These are phyloP conservation scores for Gastrolobium villosum DNA, from an alignment of 306 rosid genomes.

Conservation along the genomic window DNA sequence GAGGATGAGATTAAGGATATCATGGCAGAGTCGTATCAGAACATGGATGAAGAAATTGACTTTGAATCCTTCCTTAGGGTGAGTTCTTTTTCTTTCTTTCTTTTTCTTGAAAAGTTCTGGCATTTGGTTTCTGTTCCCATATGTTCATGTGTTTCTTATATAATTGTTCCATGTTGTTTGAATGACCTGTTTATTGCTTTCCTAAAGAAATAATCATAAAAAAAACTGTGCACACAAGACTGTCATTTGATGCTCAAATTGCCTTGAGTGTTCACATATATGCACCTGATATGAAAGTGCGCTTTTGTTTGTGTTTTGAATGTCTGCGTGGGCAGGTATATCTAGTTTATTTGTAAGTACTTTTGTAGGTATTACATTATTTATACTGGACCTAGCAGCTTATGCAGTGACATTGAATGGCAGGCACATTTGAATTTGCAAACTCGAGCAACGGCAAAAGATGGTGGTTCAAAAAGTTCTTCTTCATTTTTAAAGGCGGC, in stretches of 20 bases:
- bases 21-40: slow-evolving; percentile 62
- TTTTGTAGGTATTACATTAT: slow-evolving; percentile 12
- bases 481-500: slow-evolving; percentile 95
- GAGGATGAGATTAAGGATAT: slow-evolving; percentile 76
- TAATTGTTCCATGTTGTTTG: background rate
- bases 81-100: slow-evolving; percentile 41
- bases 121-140: slow-evolving; percentile 12
- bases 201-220: background rate
- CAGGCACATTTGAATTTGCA: slow-evolving; percentile 87
- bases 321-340: background rate
- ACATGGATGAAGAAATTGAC: slow-evolving; percentile 76
- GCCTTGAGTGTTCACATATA: slow-evolving; percentile 13
- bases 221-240: background rate
- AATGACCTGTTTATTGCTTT: background rate
- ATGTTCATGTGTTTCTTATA: background rate
- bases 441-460: slow-evolving; percentile 61
- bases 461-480: slow-evolving; percentile 72
- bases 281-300: slow-evolving; percentile 3
- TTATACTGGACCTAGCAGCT: slow-evolving; percentile 39
- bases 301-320: slow-evolving; percentile 23
- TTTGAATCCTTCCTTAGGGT: slow-evolving; percentile 92
- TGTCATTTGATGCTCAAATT: slow-evolving; percentile 30
- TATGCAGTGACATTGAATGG: slow-evolving; percentile 50
- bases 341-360: slow-evolving; percentile 29
- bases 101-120: background rate